A percentile compares a stretch with the other conserved stretches of the same genome.
Evolutionary conservation across 306 rosid species (phyloP).

Genomic region (Cicer bijugum): DNA sequence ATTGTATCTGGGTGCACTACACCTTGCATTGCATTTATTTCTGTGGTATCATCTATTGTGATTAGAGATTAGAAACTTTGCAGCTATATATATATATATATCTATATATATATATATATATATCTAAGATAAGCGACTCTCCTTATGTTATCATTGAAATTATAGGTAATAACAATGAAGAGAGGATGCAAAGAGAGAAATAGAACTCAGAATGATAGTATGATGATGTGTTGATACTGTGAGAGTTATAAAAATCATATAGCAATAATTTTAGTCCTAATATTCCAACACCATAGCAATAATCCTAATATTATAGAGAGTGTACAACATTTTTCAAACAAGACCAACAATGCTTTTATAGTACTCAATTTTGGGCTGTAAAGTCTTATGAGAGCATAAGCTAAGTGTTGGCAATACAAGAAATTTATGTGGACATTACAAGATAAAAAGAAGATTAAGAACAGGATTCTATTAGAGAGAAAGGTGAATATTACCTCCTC

Average conservation of each 20-base stretch:
- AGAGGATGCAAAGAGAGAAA: background rate
- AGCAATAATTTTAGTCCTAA: background rate
- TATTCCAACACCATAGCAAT: background rate
- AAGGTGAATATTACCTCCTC: background rate
- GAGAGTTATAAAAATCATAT: background rate
- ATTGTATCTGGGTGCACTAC: constrained; percentile 27
- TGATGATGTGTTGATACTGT: background rate
- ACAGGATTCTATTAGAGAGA: background rate
- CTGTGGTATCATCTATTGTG: background rate
- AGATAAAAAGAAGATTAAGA: background rate
- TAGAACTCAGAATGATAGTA: constrained; percentile 8
- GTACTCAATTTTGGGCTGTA: background rate
- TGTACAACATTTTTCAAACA: background rate
- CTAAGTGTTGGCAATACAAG: background rate
- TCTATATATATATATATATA: too few species aligned
- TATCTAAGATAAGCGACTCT: constrained; percentile 14
- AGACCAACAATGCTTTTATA: background rate
- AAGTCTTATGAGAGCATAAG: constrained; percentile 7
- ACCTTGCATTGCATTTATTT: constrained; percentile 41
- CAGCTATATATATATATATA: background rate
- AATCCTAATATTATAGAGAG: background rate
- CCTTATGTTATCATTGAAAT: constrained; percentile 19
- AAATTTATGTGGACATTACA: background rate
- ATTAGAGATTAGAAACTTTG: constrained; percentile 15
- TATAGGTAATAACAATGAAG: background rate